Evolutionary conservation across 495 filamentous ascomycete species (phyloP), one percentile per base, ranked within the genome.

Genomic region (Annulohypoxylon nitens): DNA sequence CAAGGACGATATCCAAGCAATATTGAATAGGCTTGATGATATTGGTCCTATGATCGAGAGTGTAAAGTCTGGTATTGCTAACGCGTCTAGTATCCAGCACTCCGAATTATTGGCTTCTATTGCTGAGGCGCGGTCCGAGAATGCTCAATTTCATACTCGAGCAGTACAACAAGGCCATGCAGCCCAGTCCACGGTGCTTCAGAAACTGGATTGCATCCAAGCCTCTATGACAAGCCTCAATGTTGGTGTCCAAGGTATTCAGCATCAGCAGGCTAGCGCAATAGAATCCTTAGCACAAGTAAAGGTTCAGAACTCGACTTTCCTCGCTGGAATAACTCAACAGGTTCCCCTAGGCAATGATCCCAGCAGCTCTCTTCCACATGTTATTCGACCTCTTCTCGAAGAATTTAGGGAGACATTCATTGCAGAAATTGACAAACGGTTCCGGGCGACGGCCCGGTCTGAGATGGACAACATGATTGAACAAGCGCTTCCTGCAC

Each of bases 251-350:
- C 61, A 55, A 54, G 41, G 39, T 12, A 26, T 66, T 2, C 55
- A 57, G n/a, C 10, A 16, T 39, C 61, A 25, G 20, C 62, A 71
- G 9, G 48, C 69, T 5, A 37, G 63, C 39, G 47, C 55, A 2
- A 8, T 66, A 10, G 55, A 66, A 30, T 48, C 61, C 18, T 47
- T 71, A 30, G 54, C 69, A 7, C 69, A 61, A 34, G 61, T 33
- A 9, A 71, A n/a, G 12, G 62, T 66, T 51, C 55, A 66, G n/a
- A 71, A 66, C 18, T 60, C 54, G 14, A 18, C 43, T 6, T 66
- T 71, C 25, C 37, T 55, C 5, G 62, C 55, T 2, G 41, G 11
- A 1, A 18, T 41, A 48, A 47, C 55, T 2, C 62, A 66, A n/a
- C 69, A 66, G 26, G 1, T 26, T 48, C 33, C 61, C 12, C 14